phyloP scores from a whole-genome alignment of 176 grass and related monocot species.

The Triticum turgidum region DNA sequence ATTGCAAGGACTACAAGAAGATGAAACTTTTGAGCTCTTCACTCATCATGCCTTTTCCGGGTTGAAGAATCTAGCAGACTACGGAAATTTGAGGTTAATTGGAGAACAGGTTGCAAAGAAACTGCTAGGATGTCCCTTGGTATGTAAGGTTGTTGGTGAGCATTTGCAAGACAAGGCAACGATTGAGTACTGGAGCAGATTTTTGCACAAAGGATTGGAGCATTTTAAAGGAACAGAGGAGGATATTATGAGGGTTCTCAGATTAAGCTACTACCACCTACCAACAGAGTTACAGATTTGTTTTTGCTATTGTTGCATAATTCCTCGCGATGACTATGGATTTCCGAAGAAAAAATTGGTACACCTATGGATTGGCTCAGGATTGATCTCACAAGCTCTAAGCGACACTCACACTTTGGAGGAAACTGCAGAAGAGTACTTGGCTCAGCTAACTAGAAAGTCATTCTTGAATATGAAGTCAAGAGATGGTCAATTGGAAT shows the following conservation, averaged over 20 bases:
- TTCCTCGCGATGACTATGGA: not conserved
- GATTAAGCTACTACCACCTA: constrained; percentile 45
- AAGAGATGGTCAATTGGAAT: not conserved
- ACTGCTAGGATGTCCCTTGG: constrained; percentile 43
- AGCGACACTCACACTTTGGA: not conserved
- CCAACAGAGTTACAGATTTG: constrained; percentile 45
- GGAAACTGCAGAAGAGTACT: constrained; percentile 22
- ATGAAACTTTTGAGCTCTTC: constrained; percentile 40
- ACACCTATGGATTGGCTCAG: constrained; percentile 47
- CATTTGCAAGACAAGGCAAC: constrained; percentile 26
- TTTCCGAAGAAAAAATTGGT: constrained; percentile 37
- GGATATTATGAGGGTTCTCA: constrained; percentile 40
- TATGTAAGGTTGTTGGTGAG: constrained; percentile 36
- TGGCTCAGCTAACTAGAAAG: constrained; percentile 40
- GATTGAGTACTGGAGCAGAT: constrained; percentile 10
- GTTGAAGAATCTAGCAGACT: not conserved
- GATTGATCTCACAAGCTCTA: constrained; percentile 19
- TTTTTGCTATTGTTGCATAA: constrained; percentile 62
- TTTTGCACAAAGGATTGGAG: constrained; percentile 24
- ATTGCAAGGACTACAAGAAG: constrained; percentile 29
- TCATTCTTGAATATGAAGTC: constrained; percentile 49
- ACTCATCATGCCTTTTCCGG: constrained; percentile 29
- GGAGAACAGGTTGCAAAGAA: constrained; percentile 20
- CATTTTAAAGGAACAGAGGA: constrained; percentile 23
- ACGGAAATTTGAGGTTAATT: not conserved